phyloP scores from a whole-genome alignment of 768 basidiomycete species.

The Serendipita sp. region DNA sequence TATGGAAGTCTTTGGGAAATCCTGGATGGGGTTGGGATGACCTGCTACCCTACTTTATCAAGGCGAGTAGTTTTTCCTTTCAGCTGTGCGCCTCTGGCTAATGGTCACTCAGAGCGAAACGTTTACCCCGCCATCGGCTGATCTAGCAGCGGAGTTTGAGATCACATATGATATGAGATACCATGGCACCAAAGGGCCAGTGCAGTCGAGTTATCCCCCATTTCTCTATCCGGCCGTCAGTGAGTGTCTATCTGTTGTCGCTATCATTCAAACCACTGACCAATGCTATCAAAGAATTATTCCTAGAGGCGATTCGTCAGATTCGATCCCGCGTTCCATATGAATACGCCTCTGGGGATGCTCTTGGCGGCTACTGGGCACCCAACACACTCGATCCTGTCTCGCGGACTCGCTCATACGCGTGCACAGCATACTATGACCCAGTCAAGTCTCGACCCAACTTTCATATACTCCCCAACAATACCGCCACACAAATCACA shows the following conservation, averaged over 20 bases:
- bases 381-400: not conserved
- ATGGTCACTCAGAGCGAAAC: not conserved
- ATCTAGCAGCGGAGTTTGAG: not conserved
- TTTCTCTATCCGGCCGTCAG: conserved; percentile 5
- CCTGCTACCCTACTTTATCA: not conserved
- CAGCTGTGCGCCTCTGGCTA: not conserved
- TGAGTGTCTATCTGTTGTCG: not conserved
- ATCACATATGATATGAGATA: conserved; percentile 1
- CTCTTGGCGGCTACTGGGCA: conserved; percentile 6
- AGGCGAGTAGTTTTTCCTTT: not conserved
- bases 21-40: conserved; percentile 1
- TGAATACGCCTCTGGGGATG: not conserved
- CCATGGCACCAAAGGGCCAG: not conserved
- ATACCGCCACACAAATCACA: not conserved
- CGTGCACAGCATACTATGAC: not conserved
- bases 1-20: not conserved
- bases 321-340: not conserved
- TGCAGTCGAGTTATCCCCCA: conserved; percentile 4
- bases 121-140: not conserved
- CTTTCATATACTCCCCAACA: not conserved
- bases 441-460: not conserved
- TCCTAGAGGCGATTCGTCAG: not conserved
- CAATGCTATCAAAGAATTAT: not conserved
- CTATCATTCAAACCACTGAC: not conserved
- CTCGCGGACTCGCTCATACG: not conserved